Evolutionary conservation across 164 flowering plant species (phyloP).

Genomic region (Chimonanthus praecox): DNA sequence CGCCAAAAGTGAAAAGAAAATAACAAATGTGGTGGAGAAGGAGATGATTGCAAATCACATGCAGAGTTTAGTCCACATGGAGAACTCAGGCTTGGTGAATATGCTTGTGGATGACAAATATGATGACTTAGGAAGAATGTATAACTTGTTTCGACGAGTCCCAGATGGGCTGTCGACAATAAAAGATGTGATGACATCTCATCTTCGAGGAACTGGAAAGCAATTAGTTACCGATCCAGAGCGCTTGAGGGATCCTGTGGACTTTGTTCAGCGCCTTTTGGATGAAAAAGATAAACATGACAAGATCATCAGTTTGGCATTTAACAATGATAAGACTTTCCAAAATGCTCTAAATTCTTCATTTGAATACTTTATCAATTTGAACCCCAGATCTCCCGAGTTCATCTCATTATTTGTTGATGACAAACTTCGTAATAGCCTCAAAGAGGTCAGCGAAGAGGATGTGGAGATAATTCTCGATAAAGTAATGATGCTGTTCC

Average conservation of each 20-base stretch:
- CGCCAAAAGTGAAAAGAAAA: slow-evolving; percentile 57
- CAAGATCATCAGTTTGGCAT: slow-evolving; percentile 59
- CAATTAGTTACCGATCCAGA: slow-evolving; percentile 93
- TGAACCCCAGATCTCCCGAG: slow-evolving; percentile 77
- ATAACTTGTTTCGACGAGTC: slow-evolving; percentile 76
- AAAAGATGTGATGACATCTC: slow-evolving; percentile 85
- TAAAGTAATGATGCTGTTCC: slow-evolving; percentile 65
- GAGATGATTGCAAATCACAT: slow-evolving; percentile 97
- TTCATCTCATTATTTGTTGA: slow-evolving; percentile 64
- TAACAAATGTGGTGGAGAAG: slow-evolving; percentile 82
- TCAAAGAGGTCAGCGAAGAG: slow-evolving; percentile 56
- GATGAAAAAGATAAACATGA: slow-evolving; percentile 85
- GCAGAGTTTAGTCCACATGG: slow-evolving; percentile 87
- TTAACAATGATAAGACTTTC: slow-evolving; percentile 80
- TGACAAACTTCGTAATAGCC: slow-evolving; percentile 62
- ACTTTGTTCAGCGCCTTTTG: slow-evolving; percentile 81
- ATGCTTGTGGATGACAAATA: slow-evolving; percentile 90
- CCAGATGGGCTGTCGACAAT: slow-evolving; percentile 64
- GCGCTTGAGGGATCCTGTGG: slow-evolving; percentile 83
- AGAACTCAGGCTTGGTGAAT: slow-evolving; percentile 82
- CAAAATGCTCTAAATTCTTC: slow-evolving; percentile 91
- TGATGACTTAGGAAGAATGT: slow-evolving; percentile 85
- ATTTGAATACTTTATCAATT: slow-evolving; percentile 81
- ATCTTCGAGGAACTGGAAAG: slow-evolving; percentile 75
- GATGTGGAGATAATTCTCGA: slow-evolving; percentile 56